Evolutionary conservation across 2,329 filamentous ascomycete species (phyloP), one percentile per base, ranked within the genome.

Genomic region (Aureobasidium sp.): DNA sequence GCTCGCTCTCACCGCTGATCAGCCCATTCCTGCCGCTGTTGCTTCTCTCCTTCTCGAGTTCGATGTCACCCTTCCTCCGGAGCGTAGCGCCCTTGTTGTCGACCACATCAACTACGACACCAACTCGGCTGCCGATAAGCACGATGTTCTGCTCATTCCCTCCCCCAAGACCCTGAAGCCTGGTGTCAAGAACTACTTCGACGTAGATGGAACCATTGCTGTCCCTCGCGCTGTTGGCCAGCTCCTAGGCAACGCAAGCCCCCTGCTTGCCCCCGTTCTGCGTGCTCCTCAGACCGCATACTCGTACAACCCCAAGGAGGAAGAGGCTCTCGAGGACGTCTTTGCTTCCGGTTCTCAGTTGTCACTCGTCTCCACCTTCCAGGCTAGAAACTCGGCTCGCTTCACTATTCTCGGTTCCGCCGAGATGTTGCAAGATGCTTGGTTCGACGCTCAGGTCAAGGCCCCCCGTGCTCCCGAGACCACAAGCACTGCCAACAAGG

Each of bases 61-160:
- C 74, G 93, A 97, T 72, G 89, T 99, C 71, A 81, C 87, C 67
- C 84, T 97, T n/a, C 90, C 94, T 43, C 78, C 85, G 39, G 93
- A 96, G 76, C 90, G 92, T 71, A 90, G 88, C 62, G 87, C 90
- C 63, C 80, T 93, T 63, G 88, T 96, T 6, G 87, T 97, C 65
- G 94, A 97, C 77, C 94, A 99, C 80, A 97, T 97, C 85, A 89
- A 90, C 79, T 94, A 94, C 77, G 93, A 97, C 71, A 81, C 83
- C 62, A 69, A 83, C 36, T 90, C 88, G 44, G 88, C 93, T 5
- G 72, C 86, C 55, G 92, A 97, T 66, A 84, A 86, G 71, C 94
- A 99, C 76, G 91, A 97, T 76, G 89, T 96, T 34, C 81, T 99
- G 48, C 82, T 97, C 34, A 78, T 97, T 57, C 84, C 89, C 47